Evolutionary conservation across 176 grass and related monocot species (phyloP), one percentile per base, ranked within the genome.

Genomic region (Triticum urartu): DNA sequence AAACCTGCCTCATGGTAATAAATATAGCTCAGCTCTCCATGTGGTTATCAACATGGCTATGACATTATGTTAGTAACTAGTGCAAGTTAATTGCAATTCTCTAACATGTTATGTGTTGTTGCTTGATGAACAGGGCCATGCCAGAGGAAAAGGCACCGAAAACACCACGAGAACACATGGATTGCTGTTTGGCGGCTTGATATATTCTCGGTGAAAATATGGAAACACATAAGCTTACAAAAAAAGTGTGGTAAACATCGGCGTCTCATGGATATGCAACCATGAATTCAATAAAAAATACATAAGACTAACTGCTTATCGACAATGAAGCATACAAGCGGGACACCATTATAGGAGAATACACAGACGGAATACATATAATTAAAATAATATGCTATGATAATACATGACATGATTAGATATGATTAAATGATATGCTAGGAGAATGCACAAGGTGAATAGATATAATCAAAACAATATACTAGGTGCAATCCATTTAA

Each of bases 1-100:
- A 92, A 38, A 82, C 90, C 39, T 97, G 95, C 80, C 92, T 91
- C 68, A 75, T 62, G 95, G 92, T 97, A 89, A 54, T 17, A 54
- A 1, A 39, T 54, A 93, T 25, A 48, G 30, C 34, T 20, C 4
- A 5, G 17, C 50, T 54, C 15, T 38, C 8, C 24, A 72, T 42
- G 20, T 71, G 6, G 32, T 4, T 40, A 3, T 68, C 26, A 45
- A 71, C 10, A 13, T 59, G 22, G 6, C 5, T 21, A 38, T 5
- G 56, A 22, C 48, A 17, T n/a, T 17, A 59, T 39, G 12, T 42
- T 8, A 42, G 40, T 42, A 11, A 42, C 40, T 43, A 48, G 45
- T 5, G 12, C 12, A 48, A 12, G 45, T 48, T 48, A 48, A 48
- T 48, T 48, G 45, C 11, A 48, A 48, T 47, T 43, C 3, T 64